A percentile compares a stretch with the other conserved stretches of the same genome.
Evolutionary conservation across 305 asterid genomes (phyloP).

Genomic region (Fraxinus albicans): DNA sequence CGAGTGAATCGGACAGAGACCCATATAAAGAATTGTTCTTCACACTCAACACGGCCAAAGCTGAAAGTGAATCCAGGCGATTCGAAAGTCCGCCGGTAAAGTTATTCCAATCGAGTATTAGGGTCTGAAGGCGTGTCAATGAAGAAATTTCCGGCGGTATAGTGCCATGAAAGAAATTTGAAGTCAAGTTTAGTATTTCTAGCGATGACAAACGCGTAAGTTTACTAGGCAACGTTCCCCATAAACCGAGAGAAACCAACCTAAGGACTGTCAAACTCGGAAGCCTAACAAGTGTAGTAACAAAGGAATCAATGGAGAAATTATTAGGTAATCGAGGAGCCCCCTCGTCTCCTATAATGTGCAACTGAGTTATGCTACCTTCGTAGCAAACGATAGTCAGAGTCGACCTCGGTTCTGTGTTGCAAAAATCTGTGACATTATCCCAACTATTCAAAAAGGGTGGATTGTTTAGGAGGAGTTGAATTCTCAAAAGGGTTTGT

Average conservation of each 20-base stretch:
- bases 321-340: constrained; percentile 45
- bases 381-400: constrained; percentile 73
- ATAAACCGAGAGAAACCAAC: constrained; percentile 78
- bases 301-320: constrained; percentile 70
- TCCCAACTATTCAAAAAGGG: constrained; percentile 41
- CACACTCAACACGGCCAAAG: constrained; percentile 63
- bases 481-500: constrained; percentile 51
- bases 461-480: constrained; percentile 53
- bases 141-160: constrained; percentile 49
- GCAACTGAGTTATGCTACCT: constrained; percentile 71
- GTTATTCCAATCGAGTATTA: constrained; percentile 64
- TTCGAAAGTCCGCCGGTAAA: constrained; percentile 62
- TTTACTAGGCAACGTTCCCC: constrained; percentile 65
- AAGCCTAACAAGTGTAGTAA: constrained; percentile 51
- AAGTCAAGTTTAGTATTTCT: constrained; percentile 77
- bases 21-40: constrained; percentile 65
- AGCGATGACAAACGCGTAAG: constrained; percentile 54
- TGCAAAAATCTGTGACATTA: constrained; percentile 60
- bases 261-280: constrained; percentile 73
- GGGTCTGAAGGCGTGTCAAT: constrained; percentile 55
- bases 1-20: constrained; percentile 53
- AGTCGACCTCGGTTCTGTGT: constrained; percentile 42
- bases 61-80: constrained; percentile 48
- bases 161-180: constrained; percentile 65
- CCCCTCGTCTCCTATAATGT: constrained; percentile 49